These are phyloP conservation scores for Cyclotella sp. DNA, from an alignment of 108 stramenopile species.

Conservation along the genomic window DNA sequence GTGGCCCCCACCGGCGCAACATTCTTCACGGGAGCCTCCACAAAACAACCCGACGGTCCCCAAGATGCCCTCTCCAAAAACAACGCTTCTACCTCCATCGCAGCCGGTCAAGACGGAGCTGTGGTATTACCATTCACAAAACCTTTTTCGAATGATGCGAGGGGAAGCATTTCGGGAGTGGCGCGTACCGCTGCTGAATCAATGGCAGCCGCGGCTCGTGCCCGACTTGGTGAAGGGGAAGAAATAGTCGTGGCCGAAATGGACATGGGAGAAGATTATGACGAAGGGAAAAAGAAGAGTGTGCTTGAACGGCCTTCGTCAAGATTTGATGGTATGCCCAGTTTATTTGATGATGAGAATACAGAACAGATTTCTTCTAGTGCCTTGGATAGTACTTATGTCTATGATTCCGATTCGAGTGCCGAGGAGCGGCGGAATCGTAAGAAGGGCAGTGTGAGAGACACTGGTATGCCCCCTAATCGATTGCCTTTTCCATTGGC, in stretches of 20 bases:
- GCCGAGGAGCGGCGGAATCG: slow-evolving; percentile 43
- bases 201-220: slow-evolving; percentile 40
- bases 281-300: slow-evolving; percentile 24
- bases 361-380: slow-evolving; percentile 13
- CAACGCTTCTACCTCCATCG: slow-evolving; percentile 20
- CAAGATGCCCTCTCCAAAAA: slow-evolving; percentile 7
- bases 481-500: slow-evolving; percentile 60
- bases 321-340: slow-evolving; percentile 18
- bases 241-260: slow-evolving; percentile 78
- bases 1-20: slow-evolving; percentile 72
- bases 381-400: slow-evolving; percentile 31
- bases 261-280: slow-evolving; percentile 46
- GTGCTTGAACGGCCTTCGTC: slow-evolving; percentile 30
- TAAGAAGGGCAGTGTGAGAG: neutral
- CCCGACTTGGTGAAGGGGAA: slow-evolving; percentile 62
- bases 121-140: slow-evolving; percentile 15
- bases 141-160: neutral
- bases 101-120: slow-evolving; percentile 23
- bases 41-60: slow-evolving; percentile 24
- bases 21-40: slow-evolving; percentile 72
- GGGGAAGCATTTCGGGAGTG: neutral
- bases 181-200: slow-evolving; percentile 38
- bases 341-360: slow-evolving; percentile 40
- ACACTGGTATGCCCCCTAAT: slow-evolving; percentile 30
- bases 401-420: slow-evolving; percentile 89